Conservation (phyloP, 163 green algal genomes). For the Scenedesmus sp. region DNA sequence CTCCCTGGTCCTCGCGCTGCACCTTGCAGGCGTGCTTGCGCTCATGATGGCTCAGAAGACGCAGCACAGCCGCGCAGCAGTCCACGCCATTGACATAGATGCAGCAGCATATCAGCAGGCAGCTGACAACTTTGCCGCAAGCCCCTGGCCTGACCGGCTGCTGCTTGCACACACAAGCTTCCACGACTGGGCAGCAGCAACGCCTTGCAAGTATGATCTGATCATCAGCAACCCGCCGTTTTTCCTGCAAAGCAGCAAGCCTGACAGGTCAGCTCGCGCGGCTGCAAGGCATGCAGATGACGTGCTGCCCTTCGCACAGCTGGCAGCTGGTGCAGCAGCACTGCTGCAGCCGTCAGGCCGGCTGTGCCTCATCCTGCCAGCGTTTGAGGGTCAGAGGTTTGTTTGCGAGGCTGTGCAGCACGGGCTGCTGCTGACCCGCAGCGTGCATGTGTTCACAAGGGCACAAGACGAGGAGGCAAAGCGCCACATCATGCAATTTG, state of each 20-base stretch:
- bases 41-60: constrained; percentile 65
- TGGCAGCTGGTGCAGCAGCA: constrained; percentile 45
- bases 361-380: constrained; percentile 63
- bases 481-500: constrained; percentile 48
- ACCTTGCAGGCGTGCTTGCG: constrained; percentile 57
- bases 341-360: constrained; percentile 57
- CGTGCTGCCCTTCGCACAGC: constrained; percentile 55
- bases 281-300: constrained; percentile 47
- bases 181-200: constrained; percentile 51
- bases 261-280: constrained; percentile 4
- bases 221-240: constrained; percentile 70
- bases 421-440: constrained; percentile 49
- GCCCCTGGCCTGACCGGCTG: constrained; percentile 53
- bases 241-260: constrained; percentile 65
- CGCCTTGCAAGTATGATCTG: constrained; percentile 52
- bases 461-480: constrained; percentile 16
- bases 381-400: constrained; percentile 55
- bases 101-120: constrained; percentile 55
- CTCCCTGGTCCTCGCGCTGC: not conserved
- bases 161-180: constrained; percentile 52
- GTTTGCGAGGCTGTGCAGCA: not conserved
- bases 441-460: constrained; percentile 32
- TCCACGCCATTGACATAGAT: constrained; percentile 64
- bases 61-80: not conserved
- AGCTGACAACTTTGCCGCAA: constrained; percentile 48